Evolutionary conservation across 1,139 yeast species (phyloP), one percentile per base, ranked within the genome.

Genomic region (Candida tetrigidarum): DNA sequence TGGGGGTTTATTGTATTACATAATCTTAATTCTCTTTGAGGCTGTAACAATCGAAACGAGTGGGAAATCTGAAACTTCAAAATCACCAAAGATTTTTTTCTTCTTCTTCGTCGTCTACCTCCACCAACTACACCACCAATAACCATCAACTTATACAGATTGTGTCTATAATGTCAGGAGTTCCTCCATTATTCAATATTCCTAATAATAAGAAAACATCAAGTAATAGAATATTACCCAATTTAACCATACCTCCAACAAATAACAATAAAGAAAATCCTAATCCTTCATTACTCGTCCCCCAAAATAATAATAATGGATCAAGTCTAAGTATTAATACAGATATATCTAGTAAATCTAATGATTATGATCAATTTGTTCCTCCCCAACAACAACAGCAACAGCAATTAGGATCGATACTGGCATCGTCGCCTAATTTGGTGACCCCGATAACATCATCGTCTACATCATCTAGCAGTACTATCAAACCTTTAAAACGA

Each of bases 401-500:
- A n/a, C 39, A 37, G 10, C 43, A n/a, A n/a, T n/a, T n/a, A n/a
- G n/a, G n/a, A 18, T 9, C 41, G n/a, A 25, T 36, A 26, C 11
- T n/a, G 4, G 7, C 39, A 23, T 11, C n/a, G 25, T 7, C 9
- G 25, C 25, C 25, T 22, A 32, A 18, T 20, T 18, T 22, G 3
- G n/a, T 28, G 11, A 34, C 37, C 10, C 37, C 37, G 3, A 19
- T 14, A 5, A 34, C 32, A 3, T 19, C 26, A 12, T 7, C 41
- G 11, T 42, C 46, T 9, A 27, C 48, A 15, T 18, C 39, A 22
- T 49, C 50, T 5, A 12, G 29, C 8, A 15, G 29, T 10, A 33
- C 46, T 3, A 62, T 60, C 4, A 66, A 63, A 30, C 39, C 41
- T 15, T 14, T 47, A 29, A 50, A 43, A 50, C 57, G 79, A 40